These are phyloP conservation scores for Crataegus laevigata DNA, from an alignment of 306 rosid species.

Conservation along the genomic window DNA sequence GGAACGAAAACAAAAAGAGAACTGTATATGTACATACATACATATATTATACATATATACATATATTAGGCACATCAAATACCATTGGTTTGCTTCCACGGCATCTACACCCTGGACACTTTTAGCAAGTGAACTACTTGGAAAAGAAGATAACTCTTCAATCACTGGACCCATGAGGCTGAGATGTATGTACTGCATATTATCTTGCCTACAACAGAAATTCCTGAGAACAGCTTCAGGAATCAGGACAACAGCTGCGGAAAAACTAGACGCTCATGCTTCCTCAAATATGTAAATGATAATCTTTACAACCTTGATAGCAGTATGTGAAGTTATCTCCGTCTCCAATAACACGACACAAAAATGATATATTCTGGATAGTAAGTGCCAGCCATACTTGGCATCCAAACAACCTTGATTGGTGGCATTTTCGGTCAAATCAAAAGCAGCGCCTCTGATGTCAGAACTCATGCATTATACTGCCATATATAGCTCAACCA, in stretches of 20 bases:
- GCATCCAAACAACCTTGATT: neutral
- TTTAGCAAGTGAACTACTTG: neutral
- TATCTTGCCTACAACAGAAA: conserved; percentile 3
- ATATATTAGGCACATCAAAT: neutral
- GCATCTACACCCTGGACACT: neutral
- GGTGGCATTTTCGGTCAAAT: neutral
- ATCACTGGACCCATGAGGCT: neutral
- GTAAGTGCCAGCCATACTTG: neutral
- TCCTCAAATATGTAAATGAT: neutral
- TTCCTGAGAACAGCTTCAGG: conserved; percentile 4
- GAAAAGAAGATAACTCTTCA: neutral
- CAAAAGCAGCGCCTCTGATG: neutral
- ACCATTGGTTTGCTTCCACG: neutral
- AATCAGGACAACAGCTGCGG: conserved; percentile 1
- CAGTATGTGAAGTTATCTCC: neutral
- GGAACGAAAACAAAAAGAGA: neutral
- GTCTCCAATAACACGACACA: neutral
- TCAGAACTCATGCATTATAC: neutral
- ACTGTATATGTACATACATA: neutral
- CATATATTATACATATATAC: neutral
- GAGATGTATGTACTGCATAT: neutral
- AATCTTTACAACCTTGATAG: neutral
- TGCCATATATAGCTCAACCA: neutral
- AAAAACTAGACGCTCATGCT: conserved; percentile 2
- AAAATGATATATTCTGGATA: neutral